Conservation (phyloP, 129 eudicot genomes). For the Chrysanthemum makinoi region DNA sequence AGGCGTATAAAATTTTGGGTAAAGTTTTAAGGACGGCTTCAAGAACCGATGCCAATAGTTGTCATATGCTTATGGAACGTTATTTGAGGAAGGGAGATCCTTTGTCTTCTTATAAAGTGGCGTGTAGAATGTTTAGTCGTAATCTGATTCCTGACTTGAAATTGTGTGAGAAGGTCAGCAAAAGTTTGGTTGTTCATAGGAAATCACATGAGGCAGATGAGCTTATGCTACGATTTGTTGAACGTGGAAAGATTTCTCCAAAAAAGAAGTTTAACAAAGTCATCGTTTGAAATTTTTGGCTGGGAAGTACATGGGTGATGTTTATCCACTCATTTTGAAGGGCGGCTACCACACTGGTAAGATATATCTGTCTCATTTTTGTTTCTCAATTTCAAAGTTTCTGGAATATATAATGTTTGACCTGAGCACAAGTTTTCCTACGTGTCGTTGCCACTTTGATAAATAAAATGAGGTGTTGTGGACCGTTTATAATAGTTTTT, state of each 20-base stretch:
- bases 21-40: constrained; percentile 72
- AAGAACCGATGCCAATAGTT: constrained; percentile 54
- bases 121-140: constrained; percentile 75
- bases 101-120: constrained; percentile 60
- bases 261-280: not conserved
- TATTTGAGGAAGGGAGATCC: constrained; percentile 59
- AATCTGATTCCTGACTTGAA: constrained; percentile 74
- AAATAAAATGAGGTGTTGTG: too few species aligned
- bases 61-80: constrained; percentile 66
- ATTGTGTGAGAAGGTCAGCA: constrained; percentile 68
- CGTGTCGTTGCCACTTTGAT: too few species aligned
- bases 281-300: not conserved
- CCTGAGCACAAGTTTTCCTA: not conserved
- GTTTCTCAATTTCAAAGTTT: not conserved
- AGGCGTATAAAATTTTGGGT: constrained; percentile 67
- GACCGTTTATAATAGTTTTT: too few species aligned
- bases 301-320: not conserved
- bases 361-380: constrained; percentile 1
- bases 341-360: constrained; percentile 5
- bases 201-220: constrained; percentile 62
- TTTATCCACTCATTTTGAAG: constrained; percentile 5
- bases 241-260: constrained; percentile 49
- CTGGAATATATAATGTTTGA: not conserved
- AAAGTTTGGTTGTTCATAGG: constrained; percentile 44
- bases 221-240: constrained; percentile 75